These are phyloP conservation scores for Sinapis alba DNA, from an alignment of 441 rosid species.

Conservation along the genomic window DNA sequence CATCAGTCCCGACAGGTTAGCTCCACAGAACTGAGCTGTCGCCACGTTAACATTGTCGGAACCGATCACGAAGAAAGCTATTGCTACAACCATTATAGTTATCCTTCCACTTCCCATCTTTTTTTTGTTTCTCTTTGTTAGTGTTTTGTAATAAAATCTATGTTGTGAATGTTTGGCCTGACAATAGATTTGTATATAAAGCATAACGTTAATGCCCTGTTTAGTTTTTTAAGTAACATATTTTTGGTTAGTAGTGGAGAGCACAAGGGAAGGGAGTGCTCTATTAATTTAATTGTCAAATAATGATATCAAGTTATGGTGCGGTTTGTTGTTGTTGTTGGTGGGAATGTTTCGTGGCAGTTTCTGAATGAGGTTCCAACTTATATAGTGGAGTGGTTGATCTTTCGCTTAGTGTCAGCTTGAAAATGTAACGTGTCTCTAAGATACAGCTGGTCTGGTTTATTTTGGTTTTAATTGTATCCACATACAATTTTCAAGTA, in stretches of 20 bases:
- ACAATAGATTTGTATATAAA: constrained; percentile 24
- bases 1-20: constrained; percentile 40
- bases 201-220: constrained; percentile 20
- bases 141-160: neutral
- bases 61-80: constrained; percentile 22
- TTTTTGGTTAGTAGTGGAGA: constrained; percentile 21
- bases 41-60: constrained; percentile 24
- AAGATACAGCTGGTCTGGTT: neutral
- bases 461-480: neutral
- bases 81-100: constrained; percentile 2
- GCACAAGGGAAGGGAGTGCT: neutral
- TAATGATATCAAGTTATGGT: neutral
- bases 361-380: constrained; percentile 14
- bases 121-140: neutral
- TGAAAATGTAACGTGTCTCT: neutral
- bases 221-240: neutral
- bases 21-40: constrained; percentile 35
- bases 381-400: constrained; percentile 36
- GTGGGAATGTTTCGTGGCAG: constrained; percentile 29
- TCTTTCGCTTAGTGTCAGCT: neutral
- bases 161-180: constrained; percentile 11
- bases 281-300: neutral
- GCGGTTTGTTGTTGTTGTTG: constrained; percentile 12
- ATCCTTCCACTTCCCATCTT: constrained; percentile 28
- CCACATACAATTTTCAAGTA: constrained; percentile 18